Percentiles rank a stretch among this genome's conserved stretches.
Evolutionary conservation across 2,329 filamentous ascomycete genomes (phyloP).

Genomic region (Pyricularia grisea): DNA sequence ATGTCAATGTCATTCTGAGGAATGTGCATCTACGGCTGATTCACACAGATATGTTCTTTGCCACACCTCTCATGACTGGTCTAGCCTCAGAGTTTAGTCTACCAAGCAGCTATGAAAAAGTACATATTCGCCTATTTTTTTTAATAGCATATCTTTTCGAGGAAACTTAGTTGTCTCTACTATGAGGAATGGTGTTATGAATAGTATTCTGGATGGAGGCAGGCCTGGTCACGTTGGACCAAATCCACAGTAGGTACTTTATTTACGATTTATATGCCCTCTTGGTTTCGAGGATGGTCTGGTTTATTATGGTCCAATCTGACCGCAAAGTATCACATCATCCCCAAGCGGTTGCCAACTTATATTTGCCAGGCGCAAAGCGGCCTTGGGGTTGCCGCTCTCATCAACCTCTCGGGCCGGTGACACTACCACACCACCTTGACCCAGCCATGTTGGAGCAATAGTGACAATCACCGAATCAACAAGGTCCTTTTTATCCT

Average conservation of each 20-base stretch:
- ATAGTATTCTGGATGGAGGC: neutral
- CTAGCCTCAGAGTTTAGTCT: neutral
- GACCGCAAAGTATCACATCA: conserved; percentile 75
- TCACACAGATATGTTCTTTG: neutral
- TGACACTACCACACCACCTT: conserved; percentile 69
- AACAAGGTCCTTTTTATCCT: conserved; percentile 46
- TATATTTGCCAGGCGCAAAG: conserved; percentile 56
- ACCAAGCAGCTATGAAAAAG: neutral
- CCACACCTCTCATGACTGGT: neutral
- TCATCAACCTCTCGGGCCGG: conserved; percentile 48
- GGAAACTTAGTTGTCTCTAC: neutral
- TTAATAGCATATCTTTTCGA: neutral
- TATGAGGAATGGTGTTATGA: neutral
- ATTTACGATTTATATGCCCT: neutral
- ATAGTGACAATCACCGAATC: conserved; percentile 80
- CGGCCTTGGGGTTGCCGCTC: conserved; percentile 44
- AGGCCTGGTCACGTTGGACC: neutral
- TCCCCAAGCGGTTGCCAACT: conserved; percentile 72
- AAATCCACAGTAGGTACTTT: neutral
- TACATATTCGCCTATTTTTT: neutral
- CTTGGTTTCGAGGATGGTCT: neutral
- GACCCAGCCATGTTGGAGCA: conserved; percentile 82
- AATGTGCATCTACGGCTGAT: neutral
- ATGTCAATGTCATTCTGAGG: neutral
- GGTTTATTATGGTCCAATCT: conserved; percentile 9